Conservation (phyloP, 2,329 filamentous ascomycete species). For the Elsinoe perseae region DNA sequence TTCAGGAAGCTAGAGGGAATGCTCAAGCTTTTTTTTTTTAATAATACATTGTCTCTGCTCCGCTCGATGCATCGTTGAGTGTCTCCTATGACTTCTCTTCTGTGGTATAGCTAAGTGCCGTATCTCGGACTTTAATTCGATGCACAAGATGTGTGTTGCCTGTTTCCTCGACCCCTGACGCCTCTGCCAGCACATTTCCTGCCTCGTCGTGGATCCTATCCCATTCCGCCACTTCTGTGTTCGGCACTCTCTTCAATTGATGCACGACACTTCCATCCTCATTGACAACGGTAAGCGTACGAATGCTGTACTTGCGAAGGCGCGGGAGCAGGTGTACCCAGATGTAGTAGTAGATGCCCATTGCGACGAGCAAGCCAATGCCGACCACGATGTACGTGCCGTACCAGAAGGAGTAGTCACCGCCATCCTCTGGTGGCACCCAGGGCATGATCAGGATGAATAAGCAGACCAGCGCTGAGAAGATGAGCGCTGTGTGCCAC, state of each 20-base stretch:
- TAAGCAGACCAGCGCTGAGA: neutral
- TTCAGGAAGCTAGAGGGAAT: too few relatives aligned
- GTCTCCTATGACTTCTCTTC: neutral
- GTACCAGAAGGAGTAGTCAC: slow-evolving; percentile 37
- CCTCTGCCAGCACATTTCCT: slow-evolving; percentile 17
- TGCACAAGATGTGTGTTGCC: neutral
- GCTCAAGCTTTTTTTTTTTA: too few relatives aligned
- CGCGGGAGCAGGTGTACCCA: neutral
- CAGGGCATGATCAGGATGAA: slow-evolving; percentile 21
- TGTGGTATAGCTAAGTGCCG: neutral
- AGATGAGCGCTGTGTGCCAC: neutral
- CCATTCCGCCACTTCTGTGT: slow-evolving; percentile 47
- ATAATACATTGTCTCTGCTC: too few relatives aligned
- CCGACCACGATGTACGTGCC: slow-evolving; percentile 40
- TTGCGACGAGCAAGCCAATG: slow-evolving; percentile 33
- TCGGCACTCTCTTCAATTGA: slow-evolving; percentile 47
- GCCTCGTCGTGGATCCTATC: slow-evolving; percentile 50
- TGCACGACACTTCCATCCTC: slow-evolving; percentile 44
- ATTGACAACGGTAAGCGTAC: slow-evolving; percentile 32
- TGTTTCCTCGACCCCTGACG: neutral
- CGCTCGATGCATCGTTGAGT: too few relatives aligned
- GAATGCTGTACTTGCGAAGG: neutral
- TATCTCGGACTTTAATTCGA: neutral
- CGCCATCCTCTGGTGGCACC: slow-evolving; percentile 34
- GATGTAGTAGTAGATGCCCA: slow-evolving; percentile 28